Percentiles rank a stretch among this genome's conserved stretches.
Conservation (phyloP, 163 green algal genomes). For the Scenedesmus sp. region DNA sequence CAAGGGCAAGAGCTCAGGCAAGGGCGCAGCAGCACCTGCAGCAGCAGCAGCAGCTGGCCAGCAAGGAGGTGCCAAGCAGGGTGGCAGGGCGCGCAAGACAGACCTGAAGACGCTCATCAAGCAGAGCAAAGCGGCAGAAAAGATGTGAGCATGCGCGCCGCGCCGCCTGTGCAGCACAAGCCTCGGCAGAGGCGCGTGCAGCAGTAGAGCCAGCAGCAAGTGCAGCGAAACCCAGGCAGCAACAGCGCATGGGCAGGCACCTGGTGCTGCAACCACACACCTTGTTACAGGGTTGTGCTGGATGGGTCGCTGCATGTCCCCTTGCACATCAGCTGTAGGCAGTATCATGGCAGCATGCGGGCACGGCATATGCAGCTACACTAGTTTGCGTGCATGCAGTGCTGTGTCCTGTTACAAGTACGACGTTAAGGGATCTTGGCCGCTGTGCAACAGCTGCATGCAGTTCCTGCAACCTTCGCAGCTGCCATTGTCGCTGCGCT, state of each 20-base stretch:
- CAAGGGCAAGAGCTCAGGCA: not conserved
- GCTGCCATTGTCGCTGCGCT: not conserved
- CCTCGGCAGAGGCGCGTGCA: not conserved
- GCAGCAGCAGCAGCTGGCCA: not conserved
- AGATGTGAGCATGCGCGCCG: conserved; percentile 51
- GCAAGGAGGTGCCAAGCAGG: not conserved
- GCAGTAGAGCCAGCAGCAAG: not conserved
- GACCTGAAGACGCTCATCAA: conserved; percentile 73
- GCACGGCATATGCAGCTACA: too few species aligned
- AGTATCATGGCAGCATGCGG: too few species aligned
- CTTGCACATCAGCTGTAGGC: too few species aligned
- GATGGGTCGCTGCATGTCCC: too few species aligned
- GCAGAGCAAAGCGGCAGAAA: conserved; percentile 60
- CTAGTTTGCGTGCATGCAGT: not conserved
- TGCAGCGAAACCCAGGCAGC: not conserved
- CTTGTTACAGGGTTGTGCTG: too few species aligned
- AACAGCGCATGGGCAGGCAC: not conserved
- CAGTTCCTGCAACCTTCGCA: not conserved
- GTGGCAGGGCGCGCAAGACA: conserved; percentile 33
- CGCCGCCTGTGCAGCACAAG: not conserved
- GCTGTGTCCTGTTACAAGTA: too few species aligned
- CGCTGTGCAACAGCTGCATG: not conserved
- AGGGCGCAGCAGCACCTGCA: conserved; percentile 1
- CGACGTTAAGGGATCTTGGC: too few species aligned
- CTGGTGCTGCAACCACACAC: too few species aligned